Conservation (phyloP, 257 asterid species). For the Echium plantagineum region DNA sequence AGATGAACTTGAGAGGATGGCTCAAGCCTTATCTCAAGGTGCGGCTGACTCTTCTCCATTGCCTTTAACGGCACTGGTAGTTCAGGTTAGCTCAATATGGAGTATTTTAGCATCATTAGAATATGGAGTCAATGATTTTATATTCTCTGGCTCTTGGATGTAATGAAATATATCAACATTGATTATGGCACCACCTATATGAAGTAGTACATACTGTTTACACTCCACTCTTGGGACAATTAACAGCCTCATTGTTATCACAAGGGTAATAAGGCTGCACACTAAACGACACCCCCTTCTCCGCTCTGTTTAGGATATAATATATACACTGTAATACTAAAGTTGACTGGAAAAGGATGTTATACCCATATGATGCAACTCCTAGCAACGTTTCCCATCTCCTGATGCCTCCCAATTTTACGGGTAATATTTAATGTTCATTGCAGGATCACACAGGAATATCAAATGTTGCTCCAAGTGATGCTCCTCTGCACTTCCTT, state of each 20-base stretch:
- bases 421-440: constrained; percentile 10
- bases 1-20: constrained; percentile 55
- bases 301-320: too few species aligned
- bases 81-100: constrained; percentile 43
- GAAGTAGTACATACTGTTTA: too few species aligned
- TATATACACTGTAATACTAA: not conserved
- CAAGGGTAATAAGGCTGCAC: too few species aligned
- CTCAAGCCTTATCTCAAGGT: constrained; percentile 56
- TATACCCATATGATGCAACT: not conserved
- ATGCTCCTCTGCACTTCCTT: constrained; percentile 62
- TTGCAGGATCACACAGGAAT: constrained; percentile 89
- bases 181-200: too few species aligned
- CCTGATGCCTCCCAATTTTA: not conserved
- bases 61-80: constrained; percentile 67
- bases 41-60: constrained; percentile 51
- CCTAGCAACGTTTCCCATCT: not conserved
- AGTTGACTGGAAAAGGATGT: not conserved
- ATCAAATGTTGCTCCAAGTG: constrained; percentile 94
- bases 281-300: too few species aligned
- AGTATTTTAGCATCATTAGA: constrained; percentile 2
- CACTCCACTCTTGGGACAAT: too few species aligned
- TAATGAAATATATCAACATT: too few species aligned
- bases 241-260: too few species aligned
- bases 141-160: too few species aligned
- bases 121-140: too few species aligned